Evolutionary conservation across 345 rosid species (phyloP), one percentile per base, ranked within the genome.

Genomic region (Isatis tinctoria): DNA sequence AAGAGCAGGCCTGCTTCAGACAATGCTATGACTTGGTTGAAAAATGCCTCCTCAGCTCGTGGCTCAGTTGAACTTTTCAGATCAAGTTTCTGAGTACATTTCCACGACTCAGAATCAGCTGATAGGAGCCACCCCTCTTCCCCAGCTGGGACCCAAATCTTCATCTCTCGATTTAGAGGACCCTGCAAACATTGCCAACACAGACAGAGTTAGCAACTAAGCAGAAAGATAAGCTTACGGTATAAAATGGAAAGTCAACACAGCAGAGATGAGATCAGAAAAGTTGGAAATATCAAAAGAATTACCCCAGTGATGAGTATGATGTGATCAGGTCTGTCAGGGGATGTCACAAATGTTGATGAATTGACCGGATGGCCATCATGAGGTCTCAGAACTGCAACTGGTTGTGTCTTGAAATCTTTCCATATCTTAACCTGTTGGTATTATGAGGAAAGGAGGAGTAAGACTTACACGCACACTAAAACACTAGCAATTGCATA

Each of bases 341-440:
- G 83, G 48, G 91, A 87, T 72, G 85, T 82, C 74, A 94, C 77
- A 76, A 89, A 91, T 27, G 79, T 79, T 35, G 85, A 92, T 32
- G 96, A 87, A 77, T 78, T 82, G 64, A 94, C 95, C 67, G 97
- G 88, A 49, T 80, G 85, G 30, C 98, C 95, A 76, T 87, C 88
- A 74, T 94, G 88, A 27, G 98, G 97, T 77, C 85, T 91, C 81
- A 94, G 74, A 28, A 88, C 84, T 41, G 82, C 78, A 80, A 89
- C 88, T 43, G 96, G 91, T 24, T 60, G 78, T 58, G 82, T 72
- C 80, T 85, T 94, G 75, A 74, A 87, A 75, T 89, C 95, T 66
- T 89, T 91, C 98, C 98, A 94, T 68, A 94, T 88, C 81, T 94
- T 94, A 57, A 94, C 82, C 96, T 94, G 89, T 74, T 41, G 60